Base-by-base conservation (phyloP, 176 grass and related monocot species). In the Olyra latifolia region DNA sequence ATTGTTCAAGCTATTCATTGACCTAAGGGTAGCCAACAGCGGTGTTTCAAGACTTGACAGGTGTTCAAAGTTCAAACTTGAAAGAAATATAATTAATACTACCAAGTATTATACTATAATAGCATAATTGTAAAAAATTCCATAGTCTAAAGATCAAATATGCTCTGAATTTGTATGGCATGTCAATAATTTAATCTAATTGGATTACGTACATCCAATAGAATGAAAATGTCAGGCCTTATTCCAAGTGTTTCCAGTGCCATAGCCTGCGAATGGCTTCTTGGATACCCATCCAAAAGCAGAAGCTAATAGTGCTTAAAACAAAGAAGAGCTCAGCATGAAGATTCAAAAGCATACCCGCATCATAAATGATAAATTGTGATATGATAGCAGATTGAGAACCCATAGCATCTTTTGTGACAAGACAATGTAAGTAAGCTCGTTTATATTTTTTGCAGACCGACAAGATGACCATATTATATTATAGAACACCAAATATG, bases 211-310 rank as follows among this genome's bases (percentile, higher is more conserved):
- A 98, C 96, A 82, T 98, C 92, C 61, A 98, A 82, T 1, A 91
- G 66, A 91, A 98, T 84, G 84, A 95, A 95, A 71, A 88, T 71
- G 75, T 98, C 96, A 72, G 96, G 92, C 22, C 86, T 81, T 62
- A 98, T 95, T 50, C 57, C 71, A 71, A 93, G 90, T 85, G 72
- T 89, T 91, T 98, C 92, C 62, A 98, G 66, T 8, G 96, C 88
- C 88, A 93, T 95, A 48, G 96, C 88, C 83, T 98, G 96, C 0
- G 92, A 95, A 73, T 86, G 78, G 49, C 96, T 98, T 93, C 96
- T 92, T 14, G 96, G 96, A 71, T 95, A 98, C 29, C 96, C 96
- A 64, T 98, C 96, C 79, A 98, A 88, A 41, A 95, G 84, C 96
- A n/a, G n/a, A n/a, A n/a, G n/a, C n/a, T n/a, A n/a, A n/a, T n/a